Evolutionary conservation across 2,329 filamentous ascomycete species (phyloP), one percentile per base, ranked within the genome.

Genomic region (Xylaria sp.): DNA sequence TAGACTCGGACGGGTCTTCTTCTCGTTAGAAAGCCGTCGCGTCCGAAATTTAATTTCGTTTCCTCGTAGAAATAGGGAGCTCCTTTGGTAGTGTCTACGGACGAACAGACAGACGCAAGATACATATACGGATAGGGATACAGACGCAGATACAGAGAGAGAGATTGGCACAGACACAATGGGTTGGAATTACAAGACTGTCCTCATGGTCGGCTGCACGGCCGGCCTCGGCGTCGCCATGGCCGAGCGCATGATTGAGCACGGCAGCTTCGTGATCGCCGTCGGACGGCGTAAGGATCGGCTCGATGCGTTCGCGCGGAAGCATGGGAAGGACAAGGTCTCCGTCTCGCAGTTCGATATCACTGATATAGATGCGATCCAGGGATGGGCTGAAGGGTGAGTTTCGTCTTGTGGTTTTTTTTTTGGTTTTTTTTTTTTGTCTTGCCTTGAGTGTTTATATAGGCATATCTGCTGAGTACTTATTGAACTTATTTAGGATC

Each of bases 261-360:
- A 78, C 57, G 83, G 81, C 49, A 75, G 81, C 54, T 82, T 82
- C 65, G 83, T 88, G 33, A 83, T 86, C 35, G 83, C 79, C 6
- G 82, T 85, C 5, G 85, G 85, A 19, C 80, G 85, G n/a, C 80
- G 84, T 45, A 72, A 82, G 70, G 80, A 85, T 14, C 76, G 81
- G 1, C 79, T 87, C 8, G 80, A 85, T 40, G 77, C 72, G 0
- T 83, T 87, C 58, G 79, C 82, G 1, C 70, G 74, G 2, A 78
- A 80, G 57, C 78, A 85, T 64, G 83, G 82, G 38, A 60, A 72
- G 11, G 75, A 78, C 12, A 79, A 78, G 42, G 78, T 79, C n/a
- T 74, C 73, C 3, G 72, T 70, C 0, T 69, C 79, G 1, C 73
- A 68, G 15, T 82, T 83, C 59, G 82, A 86, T 67, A 79, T 84